Conservation (phyloP, 2,329 filamentous ascomycete genomes). For the Colletotrichum spinosum region DNA sequence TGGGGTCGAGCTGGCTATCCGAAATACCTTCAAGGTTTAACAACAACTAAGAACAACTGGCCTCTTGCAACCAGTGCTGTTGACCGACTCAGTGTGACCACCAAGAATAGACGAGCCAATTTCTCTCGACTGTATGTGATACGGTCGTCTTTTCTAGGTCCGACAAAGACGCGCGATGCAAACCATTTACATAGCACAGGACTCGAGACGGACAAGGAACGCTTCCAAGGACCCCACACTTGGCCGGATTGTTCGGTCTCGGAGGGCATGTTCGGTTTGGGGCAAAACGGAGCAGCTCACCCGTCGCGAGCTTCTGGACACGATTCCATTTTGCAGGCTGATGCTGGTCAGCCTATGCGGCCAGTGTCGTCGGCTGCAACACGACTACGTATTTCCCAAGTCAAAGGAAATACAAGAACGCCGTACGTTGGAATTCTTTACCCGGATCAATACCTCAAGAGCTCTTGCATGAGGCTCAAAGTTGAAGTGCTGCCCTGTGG, state of each 20-base stretch:
- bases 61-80: conserved; percentile 2
- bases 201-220: conserved; percentile 16
- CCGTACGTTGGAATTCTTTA: too few relatives aligned
- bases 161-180: conserved; percentile 12
- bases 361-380: neutral
- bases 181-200: conserved; percentile 20
- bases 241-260: conserved; percentile 19
- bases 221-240: conserved; percentile 13
- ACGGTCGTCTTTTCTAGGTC: conserved; percentile 6
- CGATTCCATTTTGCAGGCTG: conserved; percentile 25
- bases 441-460: too few relatives aligned
- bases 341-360: neutral
- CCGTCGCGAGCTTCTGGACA: conserved; percentile 34
- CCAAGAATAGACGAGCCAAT: conserved; percentile 1
- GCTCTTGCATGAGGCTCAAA: too few relatives aligned
- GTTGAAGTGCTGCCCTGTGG: too few relatives aligned
- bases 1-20: neutral
- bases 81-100: conserved; percentile 7
- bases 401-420: neutral
- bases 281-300: conserved; percentile 28
- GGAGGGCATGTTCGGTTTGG: conserved; percentile 14
- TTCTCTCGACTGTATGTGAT: conserved; percentile 17
- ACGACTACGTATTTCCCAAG: neutral
- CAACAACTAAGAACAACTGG: conserved; percentile 7
- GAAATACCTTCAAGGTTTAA: conserved; percentile 1